A percentile compares a stretch with the other conserved stretches of the same genome.
These are phyloP conservation scores for Endogone sp. DNA, from an alignment of 192 early-diverging fungal genomes.

Conservation along the genomic window DNA sequence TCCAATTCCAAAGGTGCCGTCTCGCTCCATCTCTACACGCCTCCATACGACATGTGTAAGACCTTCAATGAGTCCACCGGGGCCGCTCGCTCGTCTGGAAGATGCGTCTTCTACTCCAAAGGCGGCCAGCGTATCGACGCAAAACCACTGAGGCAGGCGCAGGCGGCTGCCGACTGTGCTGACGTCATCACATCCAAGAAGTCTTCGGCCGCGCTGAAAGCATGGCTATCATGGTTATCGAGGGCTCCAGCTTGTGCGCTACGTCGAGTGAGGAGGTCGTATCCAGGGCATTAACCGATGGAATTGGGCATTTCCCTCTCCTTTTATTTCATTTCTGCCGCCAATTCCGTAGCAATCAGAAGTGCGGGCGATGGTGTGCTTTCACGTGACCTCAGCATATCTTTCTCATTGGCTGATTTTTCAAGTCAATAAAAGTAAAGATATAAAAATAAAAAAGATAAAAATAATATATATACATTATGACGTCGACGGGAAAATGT, in stretches of 20 bases:
- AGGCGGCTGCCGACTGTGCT: no score
- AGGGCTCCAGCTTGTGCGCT: neutral
- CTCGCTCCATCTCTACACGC: constrained; percentile 89
- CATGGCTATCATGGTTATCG: neutral
- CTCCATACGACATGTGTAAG: constrained; percentile 79
- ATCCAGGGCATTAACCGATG: neutral
- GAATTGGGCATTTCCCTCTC: no score
- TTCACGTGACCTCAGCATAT: no score
- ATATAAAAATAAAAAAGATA: no score
- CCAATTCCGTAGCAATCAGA: no score
- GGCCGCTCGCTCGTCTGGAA: constrained; percentile 48
- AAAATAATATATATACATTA: no score
- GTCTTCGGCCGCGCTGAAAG: neutral
- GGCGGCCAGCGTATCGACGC: constrained; percentile 35
- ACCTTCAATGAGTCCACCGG: constrained; percentile 81
- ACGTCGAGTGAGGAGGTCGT: neutral
- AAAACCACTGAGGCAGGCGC: constrained; percentile 28
- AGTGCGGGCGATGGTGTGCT: no score
- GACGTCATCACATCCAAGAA: neutral
- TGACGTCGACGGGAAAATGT: no score
- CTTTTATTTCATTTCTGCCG: no score
- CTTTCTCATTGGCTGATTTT: no score
- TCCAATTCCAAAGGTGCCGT: constrained; percentile 53
- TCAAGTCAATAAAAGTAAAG: no score
- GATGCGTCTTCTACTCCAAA: constrained; percentile 60